Evolutionary conservation across 768 basidiomycete species (phyloP).

Genomic region (Lactifluus volemus): DNA sequence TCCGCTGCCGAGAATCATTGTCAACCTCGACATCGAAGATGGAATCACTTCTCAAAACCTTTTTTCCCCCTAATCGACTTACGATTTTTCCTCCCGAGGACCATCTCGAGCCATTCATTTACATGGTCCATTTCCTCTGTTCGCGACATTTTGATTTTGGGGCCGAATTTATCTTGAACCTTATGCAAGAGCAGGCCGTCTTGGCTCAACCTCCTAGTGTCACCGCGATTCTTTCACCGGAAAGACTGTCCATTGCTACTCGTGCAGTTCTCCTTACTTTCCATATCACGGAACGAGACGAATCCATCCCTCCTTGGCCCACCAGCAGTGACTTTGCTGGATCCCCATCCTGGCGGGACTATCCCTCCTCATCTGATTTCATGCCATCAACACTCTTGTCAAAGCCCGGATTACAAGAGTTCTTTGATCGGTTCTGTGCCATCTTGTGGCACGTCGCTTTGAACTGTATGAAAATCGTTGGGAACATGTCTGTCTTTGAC

Average conservation of each 20-base stretch:
- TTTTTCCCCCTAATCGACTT: constrained; percentile 67
- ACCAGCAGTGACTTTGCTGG: constrained; percentile 57
- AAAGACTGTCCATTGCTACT: constrained; percentile 64
- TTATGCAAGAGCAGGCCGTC: constrained; percentile 62
- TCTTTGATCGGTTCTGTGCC: constrained; percentile 56
- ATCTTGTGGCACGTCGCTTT: constrained; percentile 49
- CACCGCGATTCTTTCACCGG: constrained; percentile 48
- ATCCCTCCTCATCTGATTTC: constrained; percentile 58
- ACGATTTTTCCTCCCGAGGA: constrained; percentile 62
- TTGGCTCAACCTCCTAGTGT: constrained; percentile 33
- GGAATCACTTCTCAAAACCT: constrained; percentile 62
- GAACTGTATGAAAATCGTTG: constrained; percentile 54
- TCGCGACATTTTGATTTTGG: constrained; percentile 82
- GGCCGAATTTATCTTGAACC: constrained; percentile 68
- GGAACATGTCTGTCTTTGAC: constrained; percentile 75
- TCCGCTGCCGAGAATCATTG: constrained; percentile 78
- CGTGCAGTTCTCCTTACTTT: constrained; percentile 72
- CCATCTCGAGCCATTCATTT: constrained; percentile 65
- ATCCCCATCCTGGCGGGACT: constrained; percentile 50
- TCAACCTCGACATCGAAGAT: constrained; percentile 77
- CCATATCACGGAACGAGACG: constrained; percentile 63
- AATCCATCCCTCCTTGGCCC: constrained; percentile 68
- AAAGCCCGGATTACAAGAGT: constrained; percentile 62
- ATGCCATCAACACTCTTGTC: constrained; percentile 45
- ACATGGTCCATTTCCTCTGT: constrained; percentile 74